Base-by-base conservation (phyloP, 768 basidiomycete genomes). In the Fomitopsis serialis region DNA sequence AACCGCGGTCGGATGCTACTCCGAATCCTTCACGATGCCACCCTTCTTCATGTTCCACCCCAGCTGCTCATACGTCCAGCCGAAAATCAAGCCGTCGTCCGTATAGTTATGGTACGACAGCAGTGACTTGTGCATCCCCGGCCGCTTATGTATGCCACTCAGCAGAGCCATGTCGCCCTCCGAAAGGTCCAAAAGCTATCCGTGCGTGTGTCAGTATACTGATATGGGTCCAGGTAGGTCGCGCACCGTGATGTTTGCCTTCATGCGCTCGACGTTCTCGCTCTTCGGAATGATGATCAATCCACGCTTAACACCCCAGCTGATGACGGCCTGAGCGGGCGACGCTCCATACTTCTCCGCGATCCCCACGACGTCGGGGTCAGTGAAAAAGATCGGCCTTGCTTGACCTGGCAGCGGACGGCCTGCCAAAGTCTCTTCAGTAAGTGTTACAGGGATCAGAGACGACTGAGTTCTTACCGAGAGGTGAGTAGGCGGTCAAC, bases 181-280 rank as follows among this genome's bases (percentile, higher is more conserved):
- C 9, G 77, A 74, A 48, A 89, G 72, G 58, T 85, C 76, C 53
- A 89, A 42, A 70, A 64, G 67, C 90, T 91, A 54, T 70, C 78
- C 24, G 73, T 68, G 61, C n/a, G 88, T 82, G 19, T 87, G 81
- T 48, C 74, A 66, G 52, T 77, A 72, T 10, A 11, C 81, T 88
- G 37, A 50, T 90, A 86, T 3, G 82, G 85, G 72, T 53, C 35
- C 40, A 40, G 7, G 53, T 17, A 22, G 23, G 57, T 54, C 22
- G 68, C 63, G 24, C 58, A 76, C 75, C 5, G 68, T 59, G 42
- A 76, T 68, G 67, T 90, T 90, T 63, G 82, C 68, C 17, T 63
- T 61, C 49, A 85, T 68, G 24, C 85, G 75, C 15, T 63, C 67
- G 25, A 63, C 61, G 48, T 74, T 68, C 59, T 68, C 71, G 47